Evolutionary conservation across 176 grass and related monocot genomes (phyloP).

Genomic region (Microstegium vimineum): DNA sequence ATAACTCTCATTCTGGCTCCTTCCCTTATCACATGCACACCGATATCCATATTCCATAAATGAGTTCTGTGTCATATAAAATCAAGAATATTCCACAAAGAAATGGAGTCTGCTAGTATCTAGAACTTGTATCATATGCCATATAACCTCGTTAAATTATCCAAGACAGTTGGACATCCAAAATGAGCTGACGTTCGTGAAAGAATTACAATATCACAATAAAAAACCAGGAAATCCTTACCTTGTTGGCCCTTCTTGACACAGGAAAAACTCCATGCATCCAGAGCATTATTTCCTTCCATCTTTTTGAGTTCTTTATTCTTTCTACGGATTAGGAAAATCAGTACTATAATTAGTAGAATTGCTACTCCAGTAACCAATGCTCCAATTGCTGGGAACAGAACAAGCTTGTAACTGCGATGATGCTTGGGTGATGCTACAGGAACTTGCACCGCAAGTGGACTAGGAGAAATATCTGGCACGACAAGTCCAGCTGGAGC

Average conservation of each 20-base stretch:
- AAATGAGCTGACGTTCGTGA: background rate
- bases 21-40: background rate
- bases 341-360: slow-evolving; percentile 66
- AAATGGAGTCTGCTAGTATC: background rate
- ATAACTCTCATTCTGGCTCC: background rate
- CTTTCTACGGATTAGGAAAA: slow-evolving; percentile 81
- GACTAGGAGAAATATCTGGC: slow-evolving; percentile 56
- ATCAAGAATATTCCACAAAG: background rate
- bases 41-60: background rate
- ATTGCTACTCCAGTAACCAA: slow-evolving; percentile 65
- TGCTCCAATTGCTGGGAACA: slow-evolving; percentile 61
- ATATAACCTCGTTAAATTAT: background rate
- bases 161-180: background rate
- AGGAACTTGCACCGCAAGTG: slow-evolving; percentile 49
- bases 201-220: background rate
- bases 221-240: slow-evolving; percentile 29
- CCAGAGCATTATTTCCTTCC: slow-evolving; percentile 35
- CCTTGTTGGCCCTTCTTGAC: slow-evolving; percentile 62
- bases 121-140: background rate
- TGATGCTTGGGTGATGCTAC: slow-evolving; percentile 53
- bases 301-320: slow-evolving; percentile 67
- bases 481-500: slow-evolving; percentile 20
- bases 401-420: slow-evolving; percentile 42
- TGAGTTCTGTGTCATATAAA: background rate
- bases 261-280: slow-evolving; percentile 43